A percentile compares a stretch with the other conserved stretches of the same genome.
phyloP scores from a whole-genome alignment of 2,329 filamentous ascomycete genomes.

The Macrophomina tecta region DNA sequence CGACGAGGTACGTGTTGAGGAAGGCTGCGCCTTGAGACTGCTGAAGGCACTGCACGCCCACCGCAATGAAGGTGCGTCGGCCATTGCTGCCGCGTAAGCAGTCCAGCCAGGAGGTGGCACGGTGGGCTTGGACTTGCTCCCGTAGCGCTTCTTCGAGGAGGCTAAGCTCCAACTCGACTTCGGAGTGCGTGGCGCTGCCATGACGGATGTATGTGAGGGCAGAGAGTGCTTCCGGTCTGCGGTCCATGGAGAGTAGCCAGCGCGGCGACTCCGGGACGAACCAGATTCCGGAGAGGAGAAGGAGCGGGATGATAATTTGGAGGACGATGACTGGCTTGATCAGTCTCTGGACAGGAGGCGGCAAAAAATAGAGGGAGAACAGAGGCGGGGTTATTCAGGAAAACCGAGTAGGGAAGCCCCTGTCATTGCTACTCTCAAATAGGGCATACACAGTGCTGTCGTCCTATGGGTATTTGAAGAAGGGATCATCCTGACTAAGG shows the following conservation, averaged over 20 bases:
- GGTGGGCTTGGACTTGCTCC: neutral
- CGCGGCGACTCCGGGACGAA: constrained; percentile 47
- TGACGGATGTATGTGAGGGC: constrained; percentile 49
- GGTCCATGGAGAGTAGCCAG: constrained; percentile 62
- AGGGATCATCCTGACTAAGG: no score
- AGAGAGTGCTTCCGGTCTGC: constrained; percentile 58
- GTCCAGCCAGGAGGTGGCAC: neutral
- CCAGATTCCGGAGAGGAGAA: constrained; percentile 39
- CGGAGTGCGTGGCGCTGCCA: constrained; percentile 44
- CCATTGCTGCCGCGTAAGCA: constrained; percentile 31
- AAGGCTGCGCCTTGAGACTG: constrained; percentile 3
- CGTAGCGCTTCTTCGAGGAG: neutral
- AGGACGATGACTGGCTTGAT: constrained; percentile 33
- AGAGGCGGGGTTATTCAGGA: no score
- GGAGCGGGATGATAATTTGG: constrained; percentile 36
- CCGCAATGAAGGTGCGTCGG: constrained; percentile 14
- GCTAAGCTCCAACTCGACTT: constrained; percentile 49
- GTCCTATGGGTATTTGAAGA: no score
- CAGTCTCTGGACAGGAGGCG: neutral
- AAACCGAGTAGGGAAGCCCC: no score
- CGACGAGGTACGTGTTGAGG: constrained; percentile 18
- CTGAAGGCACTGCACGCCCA: constrained; percentile 17
- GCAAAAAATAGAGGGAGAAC: no score
- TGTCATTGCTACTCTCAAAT: no score
- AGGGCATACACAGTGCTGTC: no score